Conservation (phyloP, 768 basidiomycete genomes). For the Goffeauzyma gilvescens region DNA sequence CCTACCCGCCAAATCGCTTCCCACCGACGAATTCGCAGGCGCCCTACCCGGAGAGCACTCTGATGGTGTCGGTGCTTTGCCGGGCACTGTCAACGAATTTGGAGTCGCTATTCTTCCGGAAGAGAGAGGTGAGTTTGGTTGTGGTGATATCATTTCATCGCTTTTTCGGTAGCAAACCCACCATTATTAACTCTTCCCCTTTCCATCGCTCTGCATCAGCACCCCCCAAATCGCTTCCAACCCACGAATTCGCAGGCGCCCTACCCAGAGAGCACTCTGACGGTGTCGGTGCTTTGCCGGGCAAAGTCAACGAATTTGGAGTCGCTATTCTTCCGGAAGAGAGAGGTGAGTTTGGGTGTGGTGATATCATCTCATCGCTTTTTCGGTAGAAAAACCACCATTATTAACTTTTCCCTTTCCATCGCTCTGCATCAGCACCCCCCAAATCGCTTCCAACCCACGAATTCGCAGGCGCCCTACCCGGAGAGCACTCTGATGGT, state of each 20-base stretch:
- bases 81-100: conserved; percentile 14
- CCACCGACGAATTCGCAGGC: conserved; percentile 18
- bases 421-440: too few relatives aligned
- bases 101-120: conserved; percentile 25
- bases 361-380: too few relatives aligned
- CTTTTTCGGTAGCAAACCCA: too few relatives aligned
- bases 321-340: conserved; percentile 24
- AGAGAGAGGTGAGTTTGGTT: conserved; percentile 5
- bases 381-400: too few relatives aligned
- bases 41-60: conserved; percentile 18
- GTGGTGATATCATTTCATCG: too few relatives aligned
- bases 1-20: conserved; percentile 14
- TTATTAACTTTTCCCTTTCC: too few relatives aligned
- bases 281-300: conserved; percentile 23
- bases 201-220: too few relatives aligned
- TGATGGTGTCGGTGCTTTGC: conserved; percentile 20
- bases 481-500: conserved; percentile 18
- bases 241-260: conserved; percentile 19
- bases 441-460: conserved; percentile 19
- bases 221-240: conserved; percentile 19
- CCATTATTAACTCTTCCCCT: too few relatives aligned
- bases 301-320: conserved; percentile 14
- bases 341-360: too few relatives aligned
- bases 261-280: conserved; percentile 15
- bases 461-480: conserved; percentile 17